These are phyloP conservation scores for Tylopilus orsonianus DNA, from an alignment of 1,284 basidiomycete genomes.

Conservation along the genomic window DNA sequence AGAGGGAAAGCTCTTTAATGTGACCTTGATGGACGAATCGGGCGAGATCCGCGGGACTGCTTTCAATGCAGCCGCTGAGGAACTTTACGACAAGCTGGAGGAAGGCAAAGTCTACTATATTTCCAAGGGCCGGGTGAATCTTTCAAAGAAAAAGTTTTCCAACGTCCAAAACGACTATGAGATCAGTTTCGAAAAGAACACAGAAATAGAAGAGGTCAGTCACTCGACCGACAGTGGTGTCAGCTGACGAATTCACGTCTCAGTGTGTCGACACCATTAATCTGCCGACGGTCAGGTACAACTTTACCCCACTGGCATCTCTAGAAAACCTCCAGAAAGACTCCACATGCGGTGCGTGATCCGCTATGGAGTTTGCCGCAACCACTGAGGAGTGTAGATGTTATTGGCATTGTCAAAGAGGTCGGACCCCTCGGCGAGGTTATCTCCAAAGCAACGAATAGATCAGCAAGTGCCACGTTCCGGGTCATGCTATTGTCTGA, in stretches of 20 bases:
- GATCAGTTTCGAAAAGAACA: constrained; percentile 81
- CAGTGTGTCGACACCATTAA: constrained; percentile 77
- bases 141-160: constrained; percentile 97
- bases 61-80: constrained; percentile 88
- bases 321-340: constrained; percentile 75
- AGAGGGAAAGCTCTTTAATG: constrained; percentile 94
- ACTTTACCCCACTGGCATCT: constrained; percentile 70
- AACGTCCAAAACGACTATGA: constrained; percentile 95
- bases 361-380: constrained; percentile 3
- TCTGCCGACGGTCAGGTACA: constrained; percentile 82
- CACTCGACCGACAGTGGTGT: not conserved
- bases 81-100: constrained; percentile 80
- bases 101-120: constrained; percentile 95
- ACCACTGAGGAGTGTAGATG: constrained; percentile 52
- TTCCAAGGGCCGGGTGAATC: constrained; percentile 87
- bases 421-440: constrained; percentile 70
- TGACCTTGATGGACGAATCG: constrained; percentile 93
- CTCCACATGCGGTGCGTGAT: constrained; percentile 65
- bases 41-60: constrained; percentile 92
- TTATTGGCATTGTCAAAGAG: constrained; percentile 84
- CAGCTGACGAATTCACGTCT: constrained; percentile 7
- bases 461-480: constrained; percentile 48
- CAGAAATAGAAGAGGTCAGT: constrained; percentile 78
- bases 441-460: constrained; percentile 66
- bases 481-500: constrained; percentile 3